Evolutionary conservation across 176 grass and related monocot species (phyloP), one percentile per base, ranked within the genome.

Genomic region (Oryza australiensis): DNA sequence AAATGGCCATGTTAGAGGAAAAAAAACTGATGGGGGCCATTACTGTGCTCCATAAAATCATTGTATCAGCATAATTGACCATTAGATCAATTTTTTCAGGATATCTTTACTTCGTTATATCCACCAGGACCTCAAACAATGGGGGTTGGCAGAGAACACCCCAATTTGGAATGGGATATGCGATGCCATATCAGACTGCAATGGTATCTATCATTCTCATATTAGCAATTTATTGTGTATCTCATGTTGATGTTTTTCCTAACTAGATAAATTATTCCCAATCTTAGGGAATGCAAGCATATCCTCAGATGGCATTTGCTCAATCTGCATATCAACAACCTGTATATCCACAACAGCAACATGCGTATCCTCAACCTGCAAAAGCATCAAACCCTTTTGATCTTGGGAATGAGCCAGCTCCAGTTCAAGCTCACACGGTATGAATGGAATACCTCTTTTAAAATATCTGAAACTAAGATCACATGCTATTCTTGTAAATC

Each of bases 341-440:
- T 78, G 16, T 37, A 26, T 85, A 79, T 68, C 73, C 74, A 27
- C 92, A 89, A 24, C 87, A 80, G 33, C 92, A 89, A 24, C 87
- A 80, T 22, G 72, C 66, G 66, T 85, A 93, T 76, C 71, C 83
- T 57, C 94, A 91, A 28, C 66, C 87, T 83, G 66, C 40, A 53
- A 95, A 76, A 84, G 83, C 93, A 85, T 90, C 82, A 13, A 99
- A 99, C 72, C 96, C 96, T 84, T 99, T 99, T 87, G 91, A 99
- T 82, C 76, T 95, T 33, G 81, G 83, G 68, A 95, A 85, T 67
- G 93, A 91, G 15, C 73, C 87, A 41, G 83, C 86, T 76, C 59
- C 90, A 83, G 12, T 78, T 87, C 87, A 90, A 85, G 60, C 82
- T 73, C 68, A 86, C 26, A 84, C 45, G 68, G 91, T 95, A 86